These are phyloP conservation scores for Neurospora africana DNA, from an alignment of 495 filamentous ascomycete species.

Conservation along the genomic window DNA sequence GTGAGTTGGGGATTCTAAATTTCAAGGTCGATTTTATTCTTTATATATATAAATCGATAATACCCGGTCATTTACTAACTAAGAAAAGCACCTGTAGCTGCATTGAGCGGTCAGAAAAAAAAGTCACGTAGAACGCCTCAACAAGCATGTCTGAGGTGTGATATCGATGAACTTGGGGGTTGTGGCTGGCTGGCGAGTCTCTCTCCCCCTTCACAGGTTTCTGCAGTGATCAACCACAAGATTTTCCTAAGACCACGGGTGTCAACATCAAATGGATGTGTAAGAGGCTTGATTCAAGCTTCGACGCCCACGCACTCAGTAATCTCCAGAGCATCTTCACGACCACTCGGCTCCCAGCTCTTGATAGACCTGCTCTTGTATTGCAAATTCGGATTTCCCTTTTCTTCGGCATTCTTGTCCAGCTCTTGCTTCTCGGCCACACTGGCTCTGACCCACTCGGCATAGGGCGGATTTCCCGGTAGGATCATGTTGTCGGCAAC, in stretches of 20 bases:
- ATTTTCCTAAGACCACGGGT: background rate
- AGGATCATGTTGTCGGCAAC: slow-evolving; percentile 66
- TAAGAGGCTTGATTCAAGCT: background rate
- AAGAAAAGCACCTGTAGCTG: no score
- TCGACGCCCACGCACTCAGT: slow-evolving; percentile 46
- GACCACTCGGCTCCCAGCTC: slow-evolving; percentile 56
- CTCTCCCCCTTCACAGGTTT: background rate
- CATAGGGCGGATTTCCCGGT: slow-evolving; percentile 67
- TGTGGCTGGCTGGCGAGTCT: background rate
- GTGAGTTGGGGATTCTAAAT: no score
- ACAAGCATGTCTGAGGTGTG: background rate
- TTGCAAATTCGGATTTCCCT: slow-evolving; percentile 58
- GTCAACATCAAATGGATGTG: background rate
- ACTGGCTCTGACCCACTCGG: slow-evolving; percentile 51
- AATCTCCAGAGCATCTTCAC: slow-evolving; percentile 63
- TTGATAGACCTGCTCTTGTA: slow-evolving; percentile 57
- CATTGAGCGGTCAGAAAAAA: background rate
- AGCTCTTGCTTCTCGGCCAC: slow-evolving; percentile 38
- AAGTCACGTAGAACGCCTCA: background rate
- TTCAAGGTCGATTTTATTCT: no score
- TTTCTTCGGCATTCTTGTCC: slow-evolving; percentile 24
- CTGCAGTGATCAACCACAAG: background rate
- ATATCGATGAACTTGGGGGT: background rate
- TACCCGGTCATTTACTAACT: no score
- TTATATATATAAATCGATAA: no score